A percentile compares a stretch with the other conserved stretches of the same genome.
These are phyloP conservation scores for Talaromyces rugulosus DNA, from an alignment of 2,329 filamentous ascomycete species.

Conservation along the genomic window DNA sequence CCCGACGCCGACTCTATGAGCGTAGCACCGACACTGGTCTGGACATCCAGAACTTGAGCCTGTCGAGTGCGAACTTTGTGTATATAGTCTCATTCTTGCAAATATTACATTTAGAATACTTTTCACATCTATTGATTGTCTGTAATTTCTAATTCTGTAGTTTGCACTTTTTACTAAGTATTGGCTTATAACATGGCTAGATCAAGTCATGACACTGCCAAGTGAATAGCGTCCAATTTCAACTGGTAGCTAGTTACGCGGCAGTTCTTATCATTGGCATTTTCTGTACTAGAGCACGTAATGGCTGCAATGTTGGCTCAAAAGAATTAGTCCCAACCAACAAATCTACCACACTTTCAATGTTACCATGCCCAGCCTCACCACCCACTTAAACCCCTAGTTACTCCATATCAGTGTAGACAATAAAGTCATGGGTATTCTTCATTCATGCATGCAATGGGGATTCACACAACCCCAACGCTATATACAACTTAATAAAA, in stretches of 20 bases:
- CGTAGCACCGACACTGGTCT: neutral
- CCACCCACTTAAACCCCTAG: neutral
- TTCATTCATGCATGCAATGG: neutral
- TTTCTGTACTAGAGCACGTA: no score
- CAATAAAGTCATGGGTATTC: neutral
- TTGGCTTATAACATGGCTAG: no score
- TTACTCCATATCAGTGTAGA: no score
- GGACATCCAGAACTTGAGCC: neutral
- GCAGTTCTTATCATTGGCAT: no score
- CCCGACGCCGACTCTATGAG: conserved; percentile 1
- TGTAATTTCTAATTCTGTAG: neutral
- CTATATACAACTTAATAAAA: neutral
- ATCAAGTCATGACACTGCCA: neutral
- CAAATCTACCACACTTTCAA: neutral
- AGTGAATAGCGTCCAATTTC: neutral
- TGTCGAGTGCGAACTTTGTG: neutral
- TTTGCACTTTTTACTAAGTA: no score
- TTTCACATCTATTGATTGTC: neutral
- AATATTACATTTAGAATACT: neutral
- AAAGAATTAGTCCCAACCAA: no score
- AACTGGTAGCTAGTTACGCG: no score
- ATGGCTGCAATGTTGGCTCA: no score
- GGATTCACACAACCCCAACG: neutral
- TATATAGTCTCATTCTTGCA: neutral
- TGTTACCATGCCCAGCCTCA: neutral